Conservation (phyloP, 164 flowering plant species). For the Magnolia kwangsiensis region DNA sequence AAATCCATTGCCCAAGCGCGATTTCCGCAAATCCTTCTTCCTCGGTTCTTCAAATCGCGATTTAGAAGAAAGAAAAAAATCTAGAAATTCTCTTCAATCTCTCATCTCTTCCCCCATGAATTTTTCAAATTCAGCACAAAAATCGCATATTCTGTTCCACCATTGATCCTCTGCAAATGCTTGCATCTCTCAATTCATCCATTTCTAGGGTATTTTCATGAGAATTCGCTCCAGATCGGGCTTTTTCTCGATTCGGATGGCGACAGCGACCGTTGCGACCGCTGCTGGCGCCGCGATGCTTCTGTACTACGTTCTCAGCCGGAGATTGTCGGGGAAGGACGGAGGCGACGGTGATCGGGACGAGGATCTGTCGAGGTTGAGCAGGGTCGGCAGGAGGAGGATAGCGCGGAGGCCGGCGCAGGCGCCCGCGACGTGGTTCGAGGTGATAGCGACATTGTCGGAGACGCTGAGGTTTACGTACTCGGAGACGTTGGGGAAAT, state of each 20-base stretch:
- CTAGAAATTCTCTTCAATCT: no score
- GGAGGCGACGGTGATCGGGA: slow-evolving; percentile 23
- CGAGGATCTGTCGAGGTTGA: slow-evolving; percentile 30
- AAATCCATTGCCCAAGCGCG: not conserved
- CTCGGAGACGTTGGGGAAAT: slow-evolving; percentile 91
- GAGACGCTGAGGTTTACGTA: slow-evolving; percentile 89
- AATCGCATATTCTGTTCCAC: not conserved
- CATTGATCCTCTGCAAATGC: not conserved
- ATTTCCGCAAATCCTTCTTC: not conserved
- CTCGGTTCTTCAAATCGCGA: not conserved
- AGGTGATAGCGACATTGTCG: slow-evolving; percentile 64
- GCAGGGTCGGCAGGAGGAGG: slow-evolving; percentile 39
- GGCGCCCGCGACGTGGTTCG: slow-evolving; percentile 91
- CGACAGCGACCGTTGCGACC: slow-evolving; percentile 60
- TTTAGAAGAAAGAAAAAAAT: not conserved
- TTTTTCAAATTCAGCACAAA: not conserved
- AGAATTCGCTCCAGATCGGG: not conserved
- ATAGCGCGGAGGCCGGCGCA: slow-evolving; percentile 58
- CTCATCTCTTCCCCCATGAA: not conserved
- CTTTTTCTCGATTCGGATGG: slow-evolving; percentile 32
- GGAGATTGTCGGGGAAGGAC: slow-evolving; percentile 28
- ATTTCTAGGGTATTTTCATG: not conserved
- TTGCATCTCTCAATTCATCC: not conserved
- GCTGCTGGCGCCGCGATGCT: slow-evolving; percentile 66
- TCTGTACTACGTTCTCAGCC: slow-evolving; percentile 39